These are phyloP conservation scores for Wickerhamiella kurtzmanii DNA, from an alignment of 805 yeast genomes.

Conservation along the genomic window DNA sequence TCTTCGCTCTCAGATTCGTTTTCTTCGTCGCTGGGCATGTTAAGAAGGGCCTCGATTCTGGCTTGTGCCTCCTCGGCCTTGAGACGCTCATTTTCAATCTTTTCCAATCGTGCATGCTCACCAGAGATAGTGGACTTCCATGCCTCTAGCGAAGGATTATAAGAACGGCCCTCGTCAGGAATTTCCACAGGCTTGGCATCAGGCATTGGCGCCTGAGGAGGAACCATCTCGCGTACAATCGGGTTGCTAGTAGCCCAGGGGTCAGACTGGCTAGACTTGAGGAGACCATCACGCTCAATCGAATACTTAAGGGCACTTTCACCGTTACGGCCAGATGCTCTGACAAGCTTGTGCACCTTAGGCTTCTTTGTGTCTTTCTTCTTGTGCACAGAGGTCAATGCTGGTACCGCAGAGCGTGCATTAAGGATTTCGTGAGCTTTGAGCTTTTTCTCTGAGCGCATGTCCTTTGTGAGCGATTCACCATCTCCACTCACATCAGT, in stretches of 20 bases:
- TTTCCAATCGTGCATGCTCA: conserved; percentile 54
- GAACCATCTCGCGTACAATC: not conserved
- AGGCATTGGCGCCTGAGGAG: conserved; percentile 18
- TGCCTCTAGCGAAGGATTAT: conserved; percentile 72
- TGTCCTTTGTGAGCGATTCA: conserved; percentile 27
- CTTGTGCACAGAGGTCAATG: conserved; percentile 33
- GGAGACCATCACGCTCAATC: conserved; percentile 52
- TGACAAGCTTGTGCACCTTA: conserved; percentile 47
- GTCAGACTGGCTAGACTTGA: conserved; percentile 43
- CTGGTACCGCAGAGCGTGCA: conserved; percentile 65
- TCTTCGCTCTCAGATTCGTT: conserved; percentile 23
- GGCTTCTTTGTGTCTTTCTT: conserved; percentile 20
- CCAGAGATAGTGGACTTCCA: conserved; percentile 63
- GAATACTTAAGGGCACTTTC: conserved; percentile 26
- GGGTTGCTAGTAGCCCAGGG: not conserved
- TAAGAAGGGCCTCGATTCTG: conserved; percentile 37
- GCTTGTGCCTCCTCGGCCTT: conserved; percentile 49
- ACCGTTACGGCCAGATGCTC: conserved; percentile 58
- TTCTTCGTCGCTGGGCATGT: conserved; percentile 10
- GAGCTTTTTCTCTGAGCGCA: conserved; percentile 32
- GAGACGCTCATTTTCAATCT: conserved; percentile 50
- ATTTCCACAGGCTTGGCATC: conserved; percentile 26
- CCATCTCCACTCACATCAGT: conserved; percentile 58
- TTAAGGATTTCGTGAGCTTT: conserved; percentile 61
- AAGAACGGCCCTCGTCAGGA: conserved; percentile 83